Base-by-base conservation (phyloP, 2,329 filamentous ascomycete species). In the Alternaria sp. region DNA sequence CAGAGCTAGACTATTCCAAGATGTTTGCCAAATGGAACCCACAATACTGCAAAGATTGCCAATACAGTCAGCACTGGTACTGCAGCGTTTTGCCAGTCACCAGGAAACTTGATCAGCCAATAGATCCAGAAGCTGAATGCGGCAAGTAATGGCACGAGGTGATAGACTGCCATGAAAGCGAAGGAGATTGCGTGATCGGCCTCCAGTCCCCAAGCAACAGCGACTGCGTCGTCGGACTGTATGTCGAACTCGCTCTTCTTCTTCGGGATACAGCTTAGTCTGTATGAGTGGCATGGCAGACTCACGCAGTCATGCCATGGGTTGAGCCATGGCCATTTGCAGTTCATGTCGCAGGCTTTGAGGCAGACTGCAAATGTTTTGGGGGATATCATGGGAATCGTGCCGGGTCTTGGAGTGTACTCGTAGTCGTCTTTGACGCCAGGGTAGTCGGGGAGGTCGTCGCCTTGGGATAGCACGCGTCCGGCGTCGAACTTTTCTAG, bases 101-200 rank as follows among this genome's bases (percentile, higher is more conserved):
- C 58, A 12, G 51, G 43, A 19, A 30, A 43, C 7, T 17, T 56
- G 12, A 32, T 30, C 44, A 57, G 12, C 58, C 58, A 61, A 49
- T 57, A 61, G n/a, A 61, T 28, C 51, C 52, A 57, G 30, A 61
- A 61, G n/a, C 6, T 52, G 13, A 56, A 47, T 4, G 40, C 51
- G 13, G 47, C 49, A 32, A 62, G 26, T 36, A 55, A 26, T 10
- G 28, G 58, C 8, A 57, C 28, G 17, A 63, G 15, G 47, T 61
- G 36, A 52, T 59, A 46, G 13, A 58, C 26, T 15, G 45, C 44
- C 47, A 51, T 51, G n/a, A 51, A 51, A 6, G 36, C 36, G 36
- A 40, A 40, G 36, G 36, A 40, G 36, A 40, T 40, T 11, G 36
- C 36, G 3, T 40, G 36, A 6, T 40, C 36, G 5, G 36, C 36